Base-by-base conservation (phyloP, 305 asterid genomes). In the Monarda citriodora region DNA sequence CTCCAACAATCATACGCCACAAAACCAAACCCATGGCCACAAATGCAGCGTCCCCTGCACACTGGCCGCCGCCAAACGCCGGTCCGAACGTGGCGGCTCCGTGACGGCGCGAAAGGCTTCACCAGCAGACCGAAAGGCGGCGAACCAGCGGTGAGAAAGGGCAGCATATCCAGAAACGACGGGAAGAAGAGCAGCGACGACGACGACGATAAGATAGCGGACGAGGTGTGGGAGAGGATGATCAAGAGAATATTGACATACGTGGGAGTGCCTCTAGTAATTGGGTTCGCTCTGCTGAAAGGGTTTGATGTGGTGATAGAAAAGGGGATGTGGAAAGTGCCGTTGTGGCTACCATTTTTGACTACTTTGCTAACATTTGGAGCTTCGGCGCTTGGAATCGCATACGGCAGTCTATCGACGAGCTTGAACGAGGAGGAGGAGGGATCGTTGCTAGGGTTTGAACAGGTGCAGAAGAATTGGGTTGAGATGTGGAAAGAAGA, bases 381-480 rank as follows among this genome's bases (percentile, higher is more conserved):
- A 2, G 69, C 87, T 21, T 90, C 96, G 2, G 71, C 90, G 14
- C 79, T 90, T 21, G 96, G 97, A 23, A 69, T 83, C 63, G 90
- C 87, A 31, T 87, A 74, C 26, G 95, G 97, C 31, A 79, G 95
- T 34, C 66, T 90, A 63, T 85, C 97, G 3, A 82, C 96, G 14
- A 90, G 96, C 47, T 76, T 88, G 89, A 81, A 82, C 55, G 71
- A 73, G 9, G 78, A 78, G 25, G 77, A 72, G n/a, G 71, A 86
- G 18, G 97, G 97, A 0, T 80, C 91, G 4, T 18, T 79, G 58
- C 70, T 86, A 17, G 97, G 95, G 66, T 58, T 89, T 16, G 95
- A 89, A 52, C 82, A 89, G 77, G 75, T 83, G 58, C 82, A 77
- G 74, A 77, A 75, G 85, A 86, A 89, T 62, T 89, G 97, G 97